Percentiles rank a stretch among this genome's conserved stretches.
phyloP scores from a whole-genome alignment of 2,329 filamentous ascomycete genomes.

The Chaetomium strumarium region DNA sequence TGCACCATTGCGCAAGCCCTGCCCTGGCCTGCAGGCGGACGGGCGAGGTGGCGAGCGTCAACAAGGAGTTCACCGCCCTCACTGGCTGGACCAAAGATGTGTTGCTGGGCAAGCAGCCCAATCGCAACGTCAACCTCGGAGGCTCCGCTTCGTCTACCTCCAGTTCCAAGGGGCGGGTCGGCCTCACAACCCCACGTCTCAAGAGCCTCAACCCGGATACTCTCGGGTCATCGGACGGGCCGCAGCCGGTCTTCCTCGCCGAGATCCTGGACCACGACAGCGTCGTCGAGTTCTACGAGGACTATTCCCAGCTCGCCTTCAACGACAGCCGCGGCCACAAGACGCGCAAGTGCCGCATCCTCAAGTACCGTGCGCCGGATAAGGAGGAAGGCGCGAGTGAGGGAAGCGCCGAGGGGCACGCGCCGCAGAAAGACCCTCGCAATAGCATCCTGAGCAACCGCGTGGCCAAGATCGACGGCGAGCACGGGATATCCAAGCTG shows the following conservation, averaged over 20 bases:
- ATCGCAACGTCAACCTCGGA: constrained; percentile 78
- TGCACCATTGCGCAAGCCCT: constrained; percentile 80
- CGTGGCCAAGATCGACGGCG: constrained; percentile 59
- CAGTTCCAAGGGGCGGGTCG: constrained; percentile 35
- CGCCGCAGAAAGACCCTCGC: constrained; percentile 42
- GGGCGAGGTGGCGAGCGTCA: constrained; percentile 89
- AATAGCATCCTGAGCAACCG: constrained; percentile 51
- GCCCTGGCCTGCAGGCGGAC: constrained; percentile 88
- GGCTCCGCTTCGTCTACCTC: constrained; percentile 41
- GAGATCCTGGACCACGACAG: constrained; percentile 91
- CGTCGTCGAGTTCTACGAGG: constrained; percentile 91
- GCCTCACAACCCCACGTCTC: constrained; percentile 47
- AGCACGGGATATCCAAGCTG: constrained; percentile 74
- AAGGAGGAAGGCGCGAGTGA: constrained; percentile 34
- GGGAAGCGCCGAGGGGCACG: constrained; percentile 27
- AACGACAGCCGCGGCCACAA: constrained; percentile 83
- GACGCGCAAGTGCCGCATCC: constrained; percentile 73
- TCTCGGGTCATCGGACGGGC: constrained; percentile 34
- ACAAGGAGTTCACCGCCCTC: constrained; percentile 93
- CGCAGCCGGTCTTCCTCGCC: constrained; percentile 80
- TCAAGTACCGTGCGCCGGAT: constrained; percentile 82
- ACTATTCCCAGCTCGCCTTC: constrained; percentile 89
- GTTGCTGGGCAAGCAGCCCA: constrained; percentile 78
- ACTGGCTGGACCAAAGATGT: constrained; percentile 93
- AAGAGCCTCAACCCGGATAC: constrained; percentile 39